phyloP scores from a whole-genome alignment of 805 yeast species.

The Maudiozyma turicensis region DNA sequence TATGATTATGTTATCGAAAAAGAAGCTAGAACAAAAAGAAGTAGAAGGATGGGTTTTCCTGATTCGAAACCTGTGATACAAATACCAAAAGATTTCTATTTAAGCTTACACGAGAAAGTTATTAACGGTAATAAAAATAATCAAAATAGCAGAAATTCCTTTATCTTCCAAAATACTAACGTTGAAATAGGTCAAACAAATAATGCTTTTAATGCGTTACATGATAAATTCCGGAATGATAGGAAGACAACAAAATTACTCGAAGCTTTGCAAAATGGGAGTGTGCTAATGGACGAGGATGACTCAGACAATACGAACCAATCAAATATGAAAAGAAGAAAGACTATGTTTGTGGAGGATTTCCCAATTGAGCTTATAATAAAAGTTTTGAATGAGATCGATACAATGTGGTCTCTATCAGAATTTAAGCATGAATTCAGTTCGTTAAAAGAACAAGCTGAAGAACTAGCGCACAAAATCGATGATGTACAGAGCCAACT shows the following conservation, averaged over 20 bases:
- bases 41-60: constrained; percentile 27
- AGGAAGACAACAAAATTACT: constrained; percentile 30
- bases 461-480: constrained; percentile 31
- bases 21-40: constrained; percentile 24
- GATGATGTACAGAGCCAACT: constrained; percentile 23
- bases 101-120: constrained; percentile 20
- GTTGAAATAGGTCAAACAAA: neutral
- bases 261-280: constrained; percentile 33
- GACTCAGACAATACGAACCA: constrained; percentile 12
- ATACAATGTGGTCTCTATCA: constrained; percentile 28
- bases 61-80: constrained; percentile 21
- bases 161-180: constrained; percentile 15
- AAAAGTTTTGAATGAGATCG: constrained; percentile 27
- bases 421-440: constrained; percentile 37
- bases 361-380: constrained; percentile 23
- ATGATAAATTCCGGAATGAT: constrained; percentile 27
- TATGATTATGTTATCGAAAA: constrained; percentile 29
- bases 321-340: constrained; percentile 14
- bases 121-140: constrained; percentile 11
- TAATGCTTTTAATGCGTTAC: constrained; percentile 24
- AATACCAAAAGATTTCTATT: constrained; percentile 21
- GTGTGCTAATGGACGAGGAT: constrained; percentile 32
- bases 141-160: constrained; percentile 11
- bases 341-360: constrained; percentile 32
- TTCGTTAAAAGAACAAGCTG: constrained; percentile 35